Percentiles rank a stretch among this genome's conserved stretches.
These are phyloP conservation scores for Triangularia setosa DNA, from an alignment of 2,329 filamentous ascomycete genomes.

Conservation along the genomic window DNA sequence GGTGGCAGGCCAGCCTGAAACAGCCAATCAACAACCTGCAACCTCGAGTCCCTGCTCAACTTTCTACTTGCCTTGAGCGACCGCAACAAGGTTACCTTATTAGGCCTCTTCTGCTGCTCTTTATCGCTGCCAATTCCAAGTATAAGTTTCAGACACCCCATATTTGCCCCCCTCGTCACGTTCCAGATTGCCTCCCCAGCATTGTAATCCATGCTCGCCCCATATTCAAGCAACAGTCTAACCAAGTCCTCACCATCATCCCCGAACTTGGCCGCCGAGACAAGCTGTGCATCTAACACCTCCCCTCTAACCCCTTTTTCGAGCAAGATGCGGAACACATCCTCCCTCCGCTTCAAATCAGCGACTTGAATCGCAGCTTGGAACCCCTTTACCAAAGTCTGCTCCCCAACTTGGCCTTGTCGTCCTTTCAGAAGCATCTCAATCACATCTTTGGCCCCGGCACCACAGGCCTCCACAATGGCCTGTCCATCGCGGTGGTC, in stretches of 20 bases:
- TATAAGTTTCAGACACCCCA: constrained; percentile 48
- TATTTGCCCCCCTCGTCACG: constrained; percentile 48
- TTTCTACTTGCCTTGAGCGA: constrained; percentile 54
- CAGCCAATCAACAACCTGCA: constrained; percentile 46
- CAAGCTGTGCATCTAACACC: constrained; percentile 49
- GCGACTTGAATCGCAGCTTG: constrained; percentile 52
- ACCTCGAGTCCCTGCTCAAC: constrained; percentile 45
- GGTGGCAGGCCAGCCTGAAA: constrained; percentile 48
- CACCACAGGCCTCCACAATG: constrained; percentile 51
- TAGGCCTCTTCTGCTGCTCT: constrained; percentile 43
- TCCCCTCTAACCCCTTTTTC: constrained; percentile 48
- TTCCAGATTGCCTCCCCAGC: constrained; percentile 53
- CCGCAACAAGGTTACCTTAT: constrained; percentile 43
- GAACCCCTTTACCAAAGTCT: constrained; percentile 48
- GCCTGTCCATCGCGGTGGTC: constrained; percentile 50
- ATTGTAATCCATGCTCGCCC: constrained; percentile 53
- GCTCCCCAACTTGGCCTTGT: constrained; percentile 36
- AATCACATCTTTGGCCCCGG: constrained; percentile 47
- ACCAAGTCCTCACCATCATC: constrained; percentile 47
- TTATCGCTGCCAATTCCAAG: constrained; percentile 43
- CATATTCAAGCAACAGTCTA: constrained; percentile 46
- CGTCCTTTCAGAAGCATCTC: constrained; percentile 43
- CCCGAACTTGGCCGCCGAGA: constrained; percentile 50
- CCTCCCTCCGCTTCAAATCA: constrained; percentile 46
- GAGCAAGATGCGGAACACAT: constrained; percentile 49